Percentiles rank a stretch among this genome's conserved stretches.
phyloP scores from a whole-genome alignment of 345 rosid genomes.

The Abelmoschus esculentus region DNA sequence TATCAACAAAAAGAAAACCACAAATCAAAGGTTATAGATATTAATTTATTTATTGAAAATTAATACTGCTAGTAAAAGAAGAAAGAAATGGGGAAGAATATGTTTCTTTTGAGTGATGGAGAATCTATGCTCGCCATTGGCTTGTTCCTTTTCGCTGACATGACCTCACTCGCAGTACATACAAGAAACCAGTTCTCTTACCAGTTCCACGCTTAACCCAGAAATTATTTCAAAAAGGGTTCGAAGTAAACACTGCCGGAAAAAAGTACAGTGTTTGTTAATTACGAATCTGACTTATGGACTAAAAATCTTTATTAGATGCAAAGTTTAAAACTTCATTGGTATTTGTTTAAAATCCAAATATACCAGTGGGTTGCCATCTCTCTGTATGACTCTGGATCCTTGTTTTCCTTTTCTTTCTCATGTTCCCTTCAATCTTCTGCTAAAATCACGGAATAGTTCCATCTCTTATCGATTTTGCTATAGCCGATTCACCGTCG shows the following conservation, averaged over 20 bases:
- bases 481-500: no score
- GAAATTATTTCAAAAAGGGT: slow-evolving; percentile 24
- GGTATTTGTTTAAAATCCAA: no score
- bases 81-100: slow-evolving; percentile 3
- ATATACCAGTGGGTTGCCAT: background rate
- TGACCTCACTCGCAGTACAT: slow-evolving; percentile 12
- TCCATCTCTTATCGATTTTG: background rate
- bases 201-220: background rate
- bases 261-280: background rate
- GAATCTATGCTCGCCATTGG: slow-evolving; percentile 40
- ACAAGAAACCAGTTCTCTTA: background rate
- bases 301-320: background rate
- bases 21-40: no score
- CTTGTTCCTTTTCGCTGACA: slow-evolving; percentile 22
- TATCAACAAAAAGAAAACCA: background rate
- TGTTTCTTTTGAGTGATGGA: slow-evolving; percentile 21
- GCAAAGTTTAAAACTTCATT: no score
- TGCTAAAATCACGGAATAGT: background rate
- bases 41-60: no score
- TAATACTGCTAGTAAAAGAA: no score
- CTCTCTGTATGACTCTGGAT: no score
- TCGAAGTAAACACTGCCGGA: slow-evolving; percentile 21
- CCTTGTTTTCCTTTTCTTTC: no score
- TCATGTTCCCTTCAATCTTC: background rate
- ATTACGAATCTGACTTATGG: background rate